phyloP scores from a whole-genome alignment of 352 stramenopile species.

The Phytophthora pinifolia region DNA sequence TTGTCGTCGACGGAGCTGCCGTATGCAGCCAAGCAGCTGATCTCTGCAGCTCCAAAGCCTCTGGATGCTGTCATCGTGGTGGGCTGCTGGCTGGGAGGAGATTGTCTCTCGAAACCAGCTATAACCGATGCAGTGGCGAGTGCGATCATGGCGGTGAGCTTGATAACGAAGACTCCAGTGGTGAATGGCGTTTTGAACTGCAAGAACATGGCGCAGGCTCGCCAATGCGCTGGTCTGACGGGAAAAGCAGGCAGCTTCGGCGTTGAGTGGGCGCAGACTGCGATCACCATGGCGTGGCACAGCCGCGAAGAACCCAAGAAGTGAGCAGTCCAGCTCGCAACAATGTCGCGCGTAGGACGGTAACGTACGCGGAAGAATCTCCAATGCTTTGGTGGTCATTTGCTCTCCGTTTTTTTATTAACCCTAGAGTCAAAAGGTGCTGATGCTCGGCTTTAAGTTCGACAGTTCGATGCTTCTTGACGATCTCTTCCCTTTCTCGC shows the following conservation, averaged over 20 bases:
- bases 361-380: no score
- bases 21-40: slow-evolving; percentile 31
- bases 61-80: slow-evolving; percentile 5
- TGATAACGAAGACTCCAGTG: slow-evolving; percentile 3
- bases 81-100: background rate
- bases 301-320: background rate
- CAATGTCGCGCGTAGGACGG: background rate
- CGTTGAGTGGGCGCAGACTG: slow-evolving; percentile 88
- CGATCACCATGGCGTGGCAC: slow-evolving; percentile 88
- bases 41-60: background rate
- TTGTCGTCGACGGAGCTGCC: slow-evolving; percentile 38
- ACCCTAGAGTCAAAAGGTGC: no score
- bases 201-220: slow-evolving; percentile 3
- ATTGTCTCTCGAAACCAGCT: background rate
- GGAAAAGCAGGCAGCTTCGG: slow-evolving; percentile 8
- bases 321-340: background rate
- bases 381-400: background rate
- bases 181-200: slow-evolving; percentile 3
- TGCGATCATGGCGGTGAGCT: background rate
- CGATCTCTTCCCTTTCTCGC: slow-evolving; percentile 2
- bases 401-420: no score
- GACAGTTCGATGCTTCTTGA: slow-evolving; percentile 4
- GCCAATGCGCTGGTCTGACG: slow-evolving; percentile 3
- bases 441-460: no score
- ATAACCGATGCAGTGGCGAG: background rate